These are phyloP conservation scores for Apiospora rasikravindrae DNA, from an alignment of 2,329 filamentous ascomycete species.

Conservation along the genomic window DNA sequence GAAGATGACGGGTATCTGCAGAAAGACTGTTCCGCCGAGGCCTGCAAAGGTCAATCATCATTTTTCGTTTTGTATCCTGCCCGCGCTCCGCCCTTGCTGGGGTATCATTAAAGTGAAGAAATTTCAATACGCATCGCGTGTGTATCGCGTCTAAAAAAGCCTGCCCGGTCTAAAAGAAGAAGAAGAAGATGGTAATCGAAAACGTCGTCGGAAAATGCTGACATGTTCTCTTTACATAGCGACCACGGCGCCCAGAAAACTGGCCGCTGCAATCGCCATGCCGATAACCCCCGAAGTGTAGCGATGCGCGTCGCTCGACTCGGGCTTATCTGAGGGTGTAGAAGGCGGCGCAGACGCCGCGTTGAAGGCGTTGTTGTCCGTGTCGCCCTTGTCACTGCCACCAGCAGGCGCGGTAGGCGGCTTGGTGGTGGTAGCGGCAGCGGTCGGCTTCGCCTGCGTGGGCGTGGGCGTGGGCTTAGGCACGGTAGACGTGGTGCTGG, in stretches of 20 bases:
- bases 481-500: background rate
- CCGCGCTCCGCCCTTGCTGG: conserved; percentile 11
- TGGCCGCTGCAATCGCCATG: conserved; percentile 29
- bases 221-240: conserved; percentile 25
- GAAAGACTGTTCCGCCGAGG: background rate
- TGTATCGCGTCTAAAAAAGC: background rate
- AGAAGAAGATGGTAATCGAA: background rate
- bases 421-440: background rate
- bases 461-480: too few relatives aligned
- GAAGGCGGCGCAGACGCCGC: conserved; percentile 10
- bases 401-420: background rate
- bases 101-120: conserved; percentile 13
- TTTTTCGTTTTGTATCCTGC: conserved; percentile 1
- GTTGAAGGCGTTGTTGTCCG: background rate
- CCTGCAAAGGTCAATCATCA: background rate
- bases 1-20: background rate
- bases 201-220: background rate
- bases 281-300: conserved; percentile 22
- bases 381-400: background rate
- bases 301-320: background rate
- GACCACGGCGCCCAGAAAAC: conserved; percentile 29
- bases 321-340: background rate
- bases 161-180: background rate
- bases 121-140: background rate
- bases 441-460: background rate